These are phyloP conservation scores for Emydomyces testavorans DNA, from an alignment of 2,329 filamentous ascomycete genomes.

Conservation along the genomic window DNA sequence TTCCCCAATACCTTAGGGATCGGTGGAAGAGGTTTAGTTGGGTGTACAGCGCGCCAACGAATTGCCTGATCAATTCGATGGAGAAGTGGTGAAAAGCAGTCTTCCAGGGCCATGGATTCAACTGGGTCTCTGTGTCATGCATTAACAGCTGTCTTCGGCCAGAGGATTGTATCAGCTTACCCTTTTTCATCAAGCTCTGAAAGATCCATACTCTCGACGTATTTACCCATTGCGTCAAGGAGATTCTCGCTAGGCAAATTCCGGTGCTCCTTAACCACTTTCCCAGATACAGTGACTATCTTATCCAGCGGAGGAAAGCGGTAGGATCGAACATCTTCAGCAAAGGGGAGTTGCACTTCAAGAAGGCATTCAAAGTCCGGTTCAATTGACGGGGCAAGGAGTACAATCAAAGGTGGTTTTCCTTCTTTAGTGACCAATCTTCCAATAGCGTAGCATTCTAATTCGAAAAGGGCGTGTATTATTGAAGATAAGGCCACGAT, in stretches of 20 bases:
- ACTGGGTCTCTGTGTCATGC: constrained; percentile 33
- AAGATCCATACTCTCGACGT: constrained; percentile 87
- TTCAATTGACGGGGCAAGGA: constrained; percentile 72
- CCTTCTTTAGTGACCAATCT: constrained; percentile 74
- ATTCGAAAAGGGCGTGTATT: constrained; percentile 73
- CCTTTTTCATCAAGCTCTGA: constrained; percentile 62
- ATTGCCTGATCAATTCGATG: constrained; percentile 82
- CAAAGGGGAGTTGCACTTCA: constrained; percentile 82
- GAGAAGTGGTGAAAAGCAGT: constrained; percentile 73
- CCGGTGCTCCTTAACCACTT: constrained; percentile 66
- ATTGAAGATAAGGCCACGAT: constrained; percentile 77
- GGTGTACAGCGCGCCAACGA: constrained; percentile 66
- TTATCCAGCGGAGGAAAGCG: constrained; percentile 82
- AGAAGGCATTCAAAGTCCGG: constrained; percentile 72
- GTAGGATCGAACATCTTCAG: constrained; percentile 83
- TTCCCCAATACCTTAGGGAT: constrained; percentile 55
- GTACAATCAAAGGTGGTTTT: constrained; percentile 62
- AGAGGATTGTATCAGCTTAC: constrained; percentile 32
- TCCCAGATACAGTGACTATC: constrained; percentile 76
- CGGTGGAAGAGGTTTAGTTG: constrained; percentile 51
- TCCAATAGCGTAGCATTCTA: constrained; percentile 76
- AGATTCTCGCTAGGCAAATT: constrained; percentile 68
- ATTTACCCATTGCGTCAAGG: constrained; percentile 71
- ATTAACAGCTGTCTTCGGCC: constrained; percentile 15
- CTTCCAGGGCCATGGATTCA: constrained; percentile 68